Evolutionary conservation across 257 asterid species (phyloP).

Genomic region (Asclepias syriaca): DNA sequence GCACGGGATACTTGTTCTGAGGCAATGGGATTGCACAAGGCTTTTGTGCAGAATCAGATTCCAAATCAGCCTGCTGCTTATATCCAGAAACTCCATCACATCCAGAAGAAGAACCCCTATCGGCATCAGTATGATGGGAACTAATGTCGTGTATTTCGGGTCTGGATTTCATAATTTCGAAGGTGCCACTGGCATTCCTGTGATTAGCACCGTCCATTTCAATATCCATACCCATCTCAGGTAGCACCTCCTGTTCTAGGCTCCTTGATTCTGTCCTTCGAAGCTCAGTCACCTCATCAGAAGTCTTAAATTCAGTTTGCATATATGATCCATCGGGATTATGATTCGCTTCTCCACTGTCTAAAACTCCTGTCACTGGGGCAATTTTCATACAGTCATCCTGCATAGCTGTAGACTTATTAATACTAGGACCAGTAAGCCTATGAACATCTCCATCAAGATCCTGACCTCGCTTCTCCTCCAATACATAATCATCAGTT

Average conservation of each 20-base stretch:
- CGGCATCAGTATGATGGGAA: constrained; percentile 14
- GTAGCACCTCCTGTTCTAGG: constrained; percentile 16
- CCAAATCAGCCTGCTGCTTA: constrained; percentile 26
- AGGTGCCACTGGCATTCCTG: constrained; percentile 22
- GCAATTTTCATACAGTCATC: constrained; percentile 20
- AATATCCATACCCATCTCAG: constrained; percentile 18
- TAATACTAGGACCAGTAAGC: constrained; percentile 19
- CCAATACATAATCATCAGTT: constrained; percentile 20
- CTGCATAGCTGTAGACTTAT: constrained; percentile 19
- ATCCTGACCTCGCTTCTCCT: constrained; percentile 35
- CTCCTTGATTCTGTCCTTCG: constrained; percentile 25
- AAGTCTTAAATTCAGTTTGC: constrained; percentile 23
- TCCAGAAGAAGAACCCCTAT: constrained; percentile 19
- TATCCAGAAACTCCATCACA: constrained; percentile 30
- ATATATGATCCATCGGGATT: constrained; percentile 16
- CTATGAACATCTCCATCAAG: constrained; percentile 25
- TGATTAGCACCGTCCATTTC: constrained; percentile 16
- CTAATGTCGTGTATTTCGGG: background rate
- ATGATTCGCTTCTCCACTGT: constrained; percentile 29
- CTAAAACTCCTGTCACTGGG: constrained; percentile 22
- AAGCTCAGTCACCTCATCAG: constrained; percentile 29
- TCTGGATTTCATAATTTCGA: background rate
- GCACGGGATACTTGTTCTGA: constrained; percentile 28
- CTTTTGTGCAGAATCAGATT: constrained; percentile 24
- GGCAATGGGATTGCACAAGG: constrained; percentile 29